Base-by-base conservation (phyloP, 768 basidiomycete genomes). In the Mycena amicta region DNA sequence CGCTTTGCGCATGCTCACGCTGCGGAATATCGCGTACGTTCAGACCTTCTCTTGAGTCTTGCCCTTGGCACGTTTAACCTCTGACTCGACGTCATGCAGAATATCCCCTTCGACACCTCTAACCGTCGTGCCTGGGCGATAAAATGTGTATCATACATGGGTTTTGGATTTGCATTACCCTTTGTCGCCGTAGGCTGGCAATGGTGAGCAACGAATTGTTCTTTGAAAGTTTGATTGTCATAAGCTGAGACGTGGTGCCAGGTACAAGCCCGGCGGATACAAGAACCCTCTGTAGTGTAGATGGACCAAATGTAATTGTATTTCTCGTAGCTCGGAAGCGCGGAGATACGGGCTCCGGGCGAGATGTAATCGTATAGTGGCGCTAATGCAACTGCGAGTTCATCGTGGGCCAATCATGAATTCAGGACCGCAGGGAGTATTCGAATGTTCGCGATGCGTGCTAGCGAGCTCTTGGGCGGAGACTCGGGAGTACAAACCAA, bases 101-200 rank as follows among this genome's bases (percentile, higher is more conserved):
- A 68, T 40, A 47, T 68, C n/a, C 67, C 67, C 3, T 68, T 68
- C 29, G 53, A 64, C 30, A 62, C 56, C 39, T 55, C 56, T 13
- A 64, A 66, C 50, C 59, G 57, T 15, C 39, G 51, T 22, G 30
- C 40, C 11, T 68, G 66, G 51, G 63, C 67, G 4, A 37, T 45
- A 11, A 66, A 66, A 54, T 64, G 56, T 37, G 18, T 59, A 18
- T 47, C 62, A 1, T 66, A 53, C 57, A 54, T 68, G 47, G 67
- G 67, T 1, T 53, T 64, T 30, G 67, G 67, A 13, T 68, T 68
- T 50, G 62, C 65, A 16, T 45, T 68, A 11, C 67, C 67, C 4
- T 68, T 63, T 49, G 59, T 68, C n/a, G 67, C 67, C 20, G 61
- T 66, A 18, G 60, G 60, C n/a, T 68, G 67, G 67, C 60, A 60